Evolutionary conservation across 331 rosid genomes (phyloP), one percentile per base, ranked within the genome.

Genomic region (Spiraea crenata): DNA sequence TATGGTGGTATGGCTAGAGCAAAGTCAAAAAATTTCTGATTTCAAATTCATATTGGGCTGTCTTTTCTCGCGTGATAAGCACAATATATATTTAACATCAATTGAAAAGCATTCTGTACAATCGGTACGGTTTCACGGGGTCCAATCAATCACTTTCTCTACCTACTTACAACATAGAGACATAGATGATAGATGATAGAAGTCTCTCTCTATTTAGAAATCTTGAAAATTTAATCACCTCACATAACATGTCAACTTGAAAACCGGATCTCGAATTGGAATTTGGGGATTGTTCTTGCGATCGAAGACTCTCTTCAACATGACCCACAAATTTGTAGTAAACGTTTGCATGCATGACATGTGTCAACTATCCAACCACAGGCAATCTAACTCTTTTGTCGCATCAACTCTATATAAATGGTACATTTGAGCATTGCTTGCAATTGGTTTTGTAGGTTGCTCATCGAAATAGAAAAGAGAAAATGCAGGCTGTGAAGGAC

Each of bases 401-500:
- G 14, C 34, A n/a, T 15, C 11, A 57, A n/a, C 13, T 10, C 74
- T 15, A 70, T 57, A 70, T 57, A 70, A 57, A 44, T 70, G 45
- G 7, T 45, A 25, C 52, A 14, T 20, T 8, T 10, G 9, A 31
- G 50, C 13, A 20, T 25, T 57, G 12, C 7, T 12, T 5, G 34
- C 11, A 58, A 44, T 57, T 45, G 35, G 39, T 34, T 69, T 69
- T 16, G 48, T 25, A 49, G 35, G 74, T 57, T 34, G 17, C n/a
- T 58, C n/a, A 12, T 7, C 7, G 50, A 3, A 37, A 62, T 39
- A 35, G 20, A 54, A n/a, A 13, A 7, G 7, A 50, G 4, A 40
- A 82, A 60, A 92, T 92, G 98, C 95, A 92, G 83, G 88, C 89
- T 38, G 79, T 89, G 20, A 89, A 78, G 79, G 96, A 92, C 4